Percentiles rank a stretch among this genome's conserved stretches.
Conservation (phyloP, 2,329 filamentous ascomycete genomes). For the Phaeoacremonium minimum region DNA sequence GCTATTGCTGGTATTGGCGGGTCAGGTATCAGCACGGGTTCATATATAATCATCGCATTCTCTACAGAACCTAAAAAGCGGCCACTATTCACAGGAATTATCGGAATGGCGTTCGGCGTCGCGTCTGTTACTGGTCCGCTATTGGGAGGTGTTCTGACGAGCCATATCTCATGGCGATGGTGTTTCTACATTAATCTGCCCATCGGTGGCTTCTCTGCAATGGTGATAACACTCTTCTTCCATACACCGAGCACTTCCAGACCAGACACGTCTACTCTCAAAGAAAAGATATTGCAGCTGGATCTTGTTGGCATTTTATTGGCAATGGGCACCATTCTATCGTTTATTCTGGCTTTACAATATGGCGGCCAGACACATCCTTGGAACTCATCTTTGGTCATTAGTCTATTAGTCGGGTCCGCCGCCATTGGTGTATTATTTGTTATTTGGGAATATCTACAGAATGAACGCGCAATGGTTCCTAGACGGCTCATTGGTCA, state of each 20-base stretch:
- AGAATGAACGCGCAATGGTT: constrained; percentile 46
- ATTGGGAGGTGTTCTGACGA: constrained; percentile 17
- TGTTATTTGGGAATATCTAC: constrained; percentile 20
- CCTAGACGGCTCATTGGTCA: constrained; percentile 35
- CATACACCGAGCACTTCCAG: constrained; percentile 21
- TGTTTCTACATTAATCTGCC: constrained; percentile 24
- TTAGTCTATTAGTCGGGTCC: constrained; percentile 25
- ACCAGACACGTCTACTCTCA: constrained; percentile 18
- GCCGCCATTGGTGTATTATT: constrained; percentile 18
- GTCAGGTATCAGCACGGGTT: constrained; percentile 31
- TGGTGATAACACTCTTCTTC: constrained; percentile 23
- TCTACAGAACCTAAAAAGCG: constrained; percentile 12
- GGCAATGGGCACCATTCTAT: constrained; percentile 29
- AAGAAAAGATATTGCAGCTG: constrained; percentile 34
- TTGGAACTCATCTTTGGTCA: constrained; percentile 26
- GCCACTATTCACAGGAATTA: constrained; percentile 5
- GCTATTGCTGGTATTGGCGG: constrained; percentile 42
- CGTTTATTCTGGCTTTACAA: constrained; percentile 34
- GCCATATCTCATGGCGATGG: too few relatives aligned
- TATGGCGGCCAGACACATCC: constrained; percentile 31
- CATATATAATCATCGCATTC: constrained; percentile 8
- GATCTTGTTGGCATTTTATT: constrained; percentile 31
- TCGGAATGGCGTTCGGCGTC: constrained; percentile 2
- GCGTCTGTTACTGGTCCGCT: constrained; percentile 15
- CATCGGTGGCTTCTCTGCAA: constrained; percentile 16